These are phyloP conservation scores for Fusarium nurragi DNA, from an alignment of 2,329 filamentous ascomycete genomes.

Conservation along the genomic window DNA sequence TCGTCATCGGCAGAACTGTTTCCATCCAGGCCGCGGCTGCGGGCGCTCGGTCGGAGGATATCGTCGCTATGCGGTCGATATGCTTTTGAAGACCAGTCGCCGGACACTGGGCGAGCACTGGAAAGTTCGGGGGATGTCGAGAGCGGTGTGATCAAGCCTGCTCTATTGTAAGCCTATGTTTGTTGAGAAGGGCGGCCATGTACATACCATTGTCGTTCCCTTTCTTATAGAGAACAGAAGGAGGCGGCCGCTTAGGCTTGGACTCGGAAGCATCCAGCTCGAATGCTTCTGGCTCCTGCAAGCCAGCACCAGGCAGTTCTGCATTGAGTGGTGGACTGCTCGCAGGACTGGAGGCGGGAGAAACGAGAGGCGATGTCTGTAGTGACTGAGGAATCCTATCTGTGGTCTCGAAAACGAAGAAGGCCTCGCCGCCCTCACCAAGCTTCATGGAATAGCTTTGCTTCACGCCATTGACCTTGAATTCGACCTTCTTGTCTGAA, in stretches of 20 bases:
- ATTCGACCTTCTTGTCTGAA: slow-evolving; percentile 99
- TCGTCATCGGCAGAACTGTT: slow-evolving; percentile 53
- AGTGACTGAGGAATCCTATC: slow-evolving; percentile 91
- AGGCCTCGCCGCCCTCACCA: slow-evolving; percentile 95
- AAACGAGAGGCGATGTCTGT: slow-evolving; percentile 94
- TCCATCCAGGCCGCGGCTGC: slow-evolving; percentile 49
- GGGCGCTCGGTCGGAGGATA: slow-evolving; percentile 59
- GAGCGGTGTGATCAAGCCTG: slow-evolving; percentile 61
- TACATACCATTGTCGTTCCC: slow-evolving; percentile 46
- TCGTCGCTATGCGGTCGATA: slow-evolving; percentile 65
- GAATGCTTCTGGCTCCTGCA: slow-evolving; percentile 76
- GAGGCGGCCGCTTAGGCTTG: slow-evolving; percentile 56
- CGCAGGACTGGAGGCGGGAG: slow-evolving; percentile 87
- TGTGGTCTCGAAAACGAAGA: slow-evolving; percentile 97
- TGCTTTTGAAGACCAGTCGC: slow-evolving; percentile 60
- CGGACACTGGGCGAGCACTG: slow-evolving; percentile 57
- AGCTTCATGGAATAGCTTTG: slow-evolving; percentile 98
- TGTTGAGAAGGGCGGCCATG: background rate
- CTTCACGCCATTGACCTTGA: slow-evolving; percentile 90
- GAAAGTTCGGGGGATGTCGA: slow-evolving; percentile 63
- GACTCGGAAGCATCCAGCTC: slow-evolving; percentile 64
- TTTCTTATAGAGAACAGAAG: slow-evolving; percentile 52
- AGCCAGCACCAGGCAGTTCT: slow-evolving; percentile 46
- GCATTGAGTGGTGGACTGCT: slow-evolving; percentile 76
- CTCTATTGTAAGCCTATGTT: slow-evolving; percentile 4